These are phyloP conservation scores for Cupressus sempervirens DNA, from an alignment of 75 land plant species.

Conservation along the genomic window DNA sequence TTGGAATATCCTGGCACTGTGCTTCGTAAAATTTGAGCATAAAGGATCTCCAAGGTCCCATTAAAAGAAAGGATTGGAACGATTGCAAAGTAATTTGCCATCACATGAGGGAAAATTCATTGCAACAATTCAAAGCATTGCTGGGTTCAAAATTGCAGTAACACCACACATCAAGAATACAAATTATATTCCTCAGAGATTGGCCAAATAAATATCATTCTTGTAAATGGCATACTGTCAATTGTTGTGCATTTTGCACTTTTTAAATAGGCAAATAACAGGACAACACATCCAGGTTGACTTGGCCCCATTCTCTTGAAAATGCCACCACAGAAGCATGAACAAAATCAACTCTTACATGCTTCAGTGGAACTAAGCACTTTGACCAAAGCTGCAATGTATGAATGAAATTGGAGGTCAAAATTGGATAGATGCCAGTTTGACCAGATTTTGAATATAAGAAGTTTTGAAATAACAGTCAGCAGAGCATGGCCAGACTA, in stretches of 20 bases:
- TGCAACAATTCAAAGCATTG: not conserved
- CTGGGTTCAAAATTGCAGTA: not conserved
- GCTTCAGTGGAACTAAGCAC: not conserved
- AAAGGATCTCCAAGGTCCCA: not conserved
- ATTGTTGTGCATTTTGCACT: not conserved
- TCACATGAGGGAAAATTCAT: not conserved
- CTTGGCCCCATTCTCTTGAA: not conserved
- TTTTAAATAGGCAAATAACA: not conserved
- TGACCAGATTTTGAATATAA: not conserved
- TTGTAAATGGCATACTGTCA: not conserved
- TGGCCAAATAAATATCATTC: not conserved
- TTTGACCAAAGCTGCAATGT: conserved; percentile 3
- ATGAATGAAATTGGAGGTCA: not conserved
- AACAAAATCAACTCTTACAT: not conserved
- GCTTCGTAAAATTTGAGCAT: not conserved
- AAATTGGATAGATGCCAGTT: not conserved
- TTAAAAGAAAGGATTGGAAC: not conserved
- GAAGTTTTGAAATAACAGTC: not conserved
- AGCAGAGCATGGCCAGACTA: not conserved
- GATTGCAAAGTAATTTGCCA: not conserved
- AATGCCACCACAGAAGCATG: not conserved
- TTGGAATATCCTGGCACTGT: not conserved
- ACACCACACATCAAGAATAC: conserved; percentile 1
- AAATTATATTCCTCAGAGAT: not conserved
- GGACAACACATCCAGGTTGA: conserved; percentile 3